These are phyloP conservation scores for Gloeopeniophorella convolvens DNA, from an alignment of 768 basidiomycete genomes.

Conservation along the genomic window DNA sequence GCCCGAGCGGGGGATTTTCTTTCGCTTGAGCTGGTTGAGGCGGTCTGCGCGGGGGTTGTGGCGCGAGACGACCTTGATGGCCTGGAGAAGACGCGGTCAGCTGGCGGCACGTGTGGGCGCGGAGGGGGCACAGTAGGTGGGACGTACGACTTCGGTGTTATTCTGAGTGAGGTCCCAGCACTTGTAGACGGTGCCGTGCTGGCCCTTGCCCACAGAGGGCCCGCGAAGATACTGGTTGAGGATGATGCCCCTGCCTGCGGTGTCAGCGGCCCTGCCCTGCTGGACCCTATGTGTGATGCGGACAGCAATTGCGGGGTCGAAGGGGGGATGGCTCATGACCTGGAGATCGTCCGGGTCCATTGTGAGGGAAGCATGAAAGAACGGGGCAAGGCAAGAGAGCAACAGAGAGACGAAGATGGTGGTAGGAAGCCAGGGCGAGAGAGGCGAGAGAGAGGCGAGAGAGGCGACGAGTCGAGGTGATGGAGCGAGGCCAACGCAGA, in stretches of 20 bases:
- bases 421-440: not conserved
- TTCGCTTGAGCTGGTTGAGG: constrained; percentile 40
- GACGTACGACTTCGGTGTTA: constrained; percentile 38
- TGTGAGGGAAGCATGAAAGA: constrained; percentile 13
- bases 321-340: constrained; percentile 16
- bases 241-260: constrained; percentile 36
- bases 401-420: not conserved
- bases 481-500: not conserved
- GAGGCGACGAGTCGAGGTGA: not conserved
- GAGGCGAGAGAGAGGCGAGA: not conserved
- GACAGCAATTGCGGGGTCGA: constrained; percentile 18
- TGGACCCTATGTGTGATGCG: constrained; percentile 23
- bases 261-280: constrained; percentile 30
- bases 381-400: not conserved
- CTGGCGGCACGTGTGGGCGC: not conserved
- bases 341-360: constrained; percentile 18
- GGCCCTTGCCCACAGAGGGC: constrained; percentile 74
- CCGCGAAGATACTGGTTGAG: constrained; percentile 85
- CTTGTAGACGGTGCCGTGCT: constrained; percentile 85
- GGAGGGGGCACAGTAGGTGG: constrained; percentile 38
- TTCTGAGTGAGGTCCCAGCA: constrained; percentile 45
- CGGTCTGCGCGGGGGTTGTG: constrained; percentile 66
- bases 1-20: constrained; percentile 37
- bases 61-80: constrained; percentile 73
- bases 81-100: constrained; percentile 35